A percentile compares a stretch with the other conserved stretches of the same genome.
Conservation (phyloP, 495 filamentous ascomycete species). For the Filosporella fistucella region DNA sequence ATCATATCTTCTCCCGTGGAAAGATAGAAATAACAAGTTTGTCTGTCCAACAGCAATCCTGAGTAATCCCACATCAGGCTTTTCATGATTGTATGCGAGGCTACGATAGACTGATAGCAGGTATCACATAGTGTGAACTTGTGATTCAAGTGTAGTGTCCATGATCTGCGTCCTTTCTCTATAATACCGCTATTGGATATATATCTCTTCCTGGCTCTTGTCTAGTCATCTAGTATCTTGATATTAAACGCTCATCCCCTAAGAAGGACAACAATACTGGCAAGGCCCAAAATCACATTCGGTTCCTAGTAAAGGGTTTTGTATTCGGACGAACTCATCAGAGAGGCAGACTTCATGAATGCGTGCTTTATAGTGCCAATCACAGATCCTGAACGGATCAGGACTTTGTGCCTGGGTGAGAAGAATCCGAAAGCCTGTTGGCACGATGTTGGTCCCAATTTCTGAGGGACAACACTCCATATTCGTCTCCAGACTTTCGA, state of each 20-base stretch:
- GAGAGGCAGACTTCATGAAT: not conserved
- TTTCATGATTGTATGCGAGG: too few species aligned
- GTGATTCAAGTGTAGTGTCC: too few species aligned
- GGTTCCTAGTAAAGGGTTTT: not conserved
- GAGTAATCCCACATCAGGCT: too few species aligned
- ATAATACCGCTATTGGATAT: too few species aligned
- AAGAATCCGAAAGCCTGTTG: not conserved
- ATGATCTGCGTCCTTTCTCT: too few species aligned
- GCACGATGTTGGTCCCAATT: not conserved
- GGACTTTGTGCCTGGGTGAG: not conserved
- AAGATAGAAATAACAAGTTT: too few species aligned
- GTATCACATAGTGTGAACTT: too few species aligned
- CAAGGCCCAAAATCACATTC: not conserved
- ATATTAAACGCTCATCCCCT: not conserved
- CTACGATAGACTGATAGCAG: too few species aligned
- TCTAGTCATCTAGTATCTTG: not conserved
- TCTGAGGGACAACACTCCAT: not conserved
- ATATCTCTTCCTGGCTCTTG: not conserved
- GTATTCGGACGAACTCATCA: not conserved
- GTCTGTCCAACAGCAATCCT: too few species aligned
- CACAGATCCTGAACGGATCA: not conserved
- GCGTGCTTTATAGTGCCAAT: not conserved
- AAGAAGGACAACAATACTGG: not conserved
- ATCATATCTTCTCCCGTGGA: too few species aligned
- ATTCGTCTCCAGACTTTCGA: not conserved